phyloP scores from a whole-genome alignment of 176 grass and related monocot species.

The Eremochloa ophiuroides region DNA sequence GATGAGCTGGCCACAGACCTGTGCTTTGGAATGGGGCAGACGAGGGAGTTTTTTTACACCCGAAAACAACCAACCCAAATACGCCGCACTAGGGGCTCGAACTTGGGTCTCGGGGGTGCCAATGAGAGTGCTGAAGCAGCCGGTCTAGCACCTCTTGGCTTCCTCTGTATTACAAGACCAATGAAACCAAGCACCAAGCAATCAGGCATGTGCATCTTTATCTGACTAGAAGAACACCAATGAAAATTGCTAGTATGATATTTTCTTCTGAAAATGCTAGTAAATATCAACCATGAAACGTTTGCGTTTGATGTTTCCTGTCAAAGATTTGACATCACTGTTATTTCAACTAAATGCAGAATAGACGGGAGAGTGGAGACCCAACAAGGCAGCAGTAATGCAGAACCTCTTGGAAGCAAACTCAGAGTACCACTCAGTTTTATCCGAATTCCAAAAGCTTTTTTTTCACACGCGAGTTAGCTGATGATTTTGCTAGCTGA shows the following conservation, averaged over 20 bases:
- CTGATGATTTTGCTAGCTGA: slow-evolving; percentile 20
- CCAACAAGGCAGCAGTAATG: not conserved
- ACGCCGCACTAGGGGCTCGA: too few species aligned
- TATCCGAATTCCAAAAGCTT: too few species aligned
- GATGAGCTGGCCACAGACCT: too few species aligned
- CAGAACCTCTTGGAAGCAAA: not conserved
- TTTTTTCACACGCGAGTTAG: slow-evolving; percentile 23
- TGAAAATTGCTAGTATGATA: too few species aligned
- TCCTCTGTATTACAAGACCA: slow-evolving; percentile 22
- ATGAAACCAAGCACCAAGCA: slow-evolving; percentile 5
- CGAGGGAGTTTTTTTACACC: too few species aligned
- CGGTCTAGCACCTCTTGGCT: too few species aligned
- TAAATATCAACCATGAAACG: not conserved
- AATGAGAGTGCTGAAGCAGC: too few species aligned
- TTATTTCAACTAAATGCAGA: not conserved
- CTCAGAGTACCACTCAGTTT: not conserved
- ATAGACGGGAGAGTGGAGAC: not conserved
- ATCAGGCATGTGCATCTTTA: slow-evolving; percentile 13
- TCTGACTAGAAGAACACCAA: not conserved
- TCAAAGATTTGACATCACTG: not conserved
- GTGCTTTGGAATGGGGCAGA: too few species aligned
- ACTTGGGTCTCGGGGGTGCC: too few species aligned
- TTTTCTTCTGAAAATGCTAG: not conserved
- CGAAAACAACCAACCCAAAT: too few species aligned
- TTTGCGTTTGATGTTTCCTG: not conserved